These are phyloP conservation scores for Blepharisma stoltei DNA, from an alignment of 73 alveolate genomes.

Conservation along the genomic window DNA sequence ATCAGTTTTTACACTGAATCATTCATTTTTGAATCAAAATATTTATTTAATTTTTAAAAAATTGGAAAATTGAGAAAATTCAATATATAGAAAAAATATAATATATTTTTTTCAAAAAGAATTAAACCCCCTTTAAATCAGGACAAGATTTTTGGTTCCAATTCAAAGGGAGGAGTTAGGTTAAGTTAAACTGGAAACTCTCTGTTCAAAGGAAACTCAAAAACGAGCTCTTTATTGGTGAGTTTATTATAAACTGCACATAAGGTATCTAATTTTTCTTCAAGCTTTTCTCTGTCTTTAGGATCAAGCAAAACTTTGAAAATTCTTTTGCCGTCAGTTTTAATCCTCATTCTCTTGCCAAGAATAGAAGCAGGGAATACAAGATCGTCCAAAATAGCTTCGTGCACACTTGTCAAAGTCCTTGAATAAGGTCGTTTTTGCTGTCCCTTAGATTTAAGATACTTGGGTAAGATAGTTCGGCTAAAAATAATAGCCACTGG, in stretches of 20 bases:
- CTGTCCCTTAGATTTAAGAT: constrained; percentile 36
- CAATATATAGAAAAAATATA: no score
- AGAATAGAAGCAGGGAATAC: constrained; percentile 60
- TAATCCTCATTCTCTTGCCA: constrained; percentile 60
- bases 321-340: constrained; percentile 27
- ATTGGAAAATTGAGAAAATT: no score
- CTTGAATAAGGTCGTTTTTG: constrained; percentile 39
- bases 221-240: constrained; percentile 79
- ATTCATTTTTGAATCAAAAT: no score
- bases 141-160: no score
- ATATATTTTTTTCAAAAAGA: no score
- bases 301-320: constrained; percentile 35
- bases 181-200: constrained; percentile 29
- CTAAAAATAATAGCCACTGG: constrained; percentile 49
- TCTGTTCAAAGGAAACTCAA: constrained; percentile 49
- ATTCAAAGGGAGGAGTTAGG: no score
- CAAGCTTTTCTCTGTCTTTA: constrained; percentile 71
- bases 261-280: constrained; percentile 80
- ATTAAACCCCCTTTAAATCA: no score
- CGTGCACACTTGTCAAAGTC: constrained; percentile 81
- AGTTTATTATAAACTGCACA: constrained; percentile 74
- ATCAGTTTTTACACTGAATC: no score
- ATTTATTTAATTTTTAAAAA: no score
- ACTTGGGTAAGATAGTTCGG: constrained; percentile 47
- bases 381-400: constrained; percentile 76